phyloP scores from a whole-genome alignment of 768 basidiomycete genomes.

The Coprinellus micaceus region DNA sequence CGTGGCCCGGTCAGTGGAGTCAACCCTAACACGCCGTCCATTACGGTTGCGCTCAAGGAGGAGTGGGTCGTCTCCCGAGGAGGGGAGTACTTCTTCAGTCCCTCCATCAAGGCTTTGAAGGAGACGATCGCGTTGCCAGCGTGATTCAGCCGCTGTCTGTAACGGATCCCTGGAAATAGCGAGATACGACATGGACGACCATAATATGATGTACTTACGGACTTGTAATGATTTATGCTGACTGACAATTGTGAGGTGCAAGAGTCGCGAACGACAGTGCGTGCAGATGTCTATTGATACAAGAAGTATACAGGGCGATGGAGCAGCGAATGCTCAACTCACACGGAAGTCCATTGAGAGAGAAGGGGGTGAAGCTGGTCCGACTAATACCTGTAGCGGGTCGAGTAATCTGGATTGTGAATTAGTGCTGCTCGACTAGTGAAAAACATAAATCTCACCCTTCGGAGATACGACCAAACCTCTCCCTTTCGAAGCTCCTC shows the following conservation, averaged over 20 bases:
- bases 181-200: too few relatives aligned
- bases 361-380: neutral
- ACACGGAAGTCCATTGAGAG: neutral
- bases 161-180: neutral
- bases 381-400: constrained; percentile 38
- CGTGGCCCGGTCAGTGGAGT: constrained; percentile 23
- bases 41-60: constrained; percentile 25
- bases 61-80: constrained; percentile 43
- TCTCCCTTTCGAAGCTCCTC: constrained; percentile 95
- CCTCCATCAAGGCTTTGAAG: constrained; percentile 44
- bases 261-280: too few relatives aligned
- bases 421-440: too few relatives aligned
- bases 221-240: too few relatives aligned
- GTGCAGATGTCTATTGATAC: neutral
- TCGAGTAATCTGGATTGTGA: constrained; percentile 37
- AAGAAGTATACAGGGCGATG: neutral
- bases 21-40: constrained; percentile 28
- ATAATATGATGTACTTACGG: too few relatives aligned
- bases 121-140: constrained; percentile 12
- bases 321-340: neutral
- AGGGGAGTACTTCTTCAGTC: constrained; percentile 53
- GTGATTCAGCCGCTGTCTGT: neutral
- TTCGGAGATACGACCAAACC: constrained; percentile 97
- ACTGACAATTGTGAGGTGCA: too few relatives aligned
- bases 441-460: constrained; percentile 50